Evolutionary conservation across 2,329 filamentous ascomycete species (phyloP), one percentile per base, ranked within the genome.

Genomic region (Diplocarpon rosae): DNA sequence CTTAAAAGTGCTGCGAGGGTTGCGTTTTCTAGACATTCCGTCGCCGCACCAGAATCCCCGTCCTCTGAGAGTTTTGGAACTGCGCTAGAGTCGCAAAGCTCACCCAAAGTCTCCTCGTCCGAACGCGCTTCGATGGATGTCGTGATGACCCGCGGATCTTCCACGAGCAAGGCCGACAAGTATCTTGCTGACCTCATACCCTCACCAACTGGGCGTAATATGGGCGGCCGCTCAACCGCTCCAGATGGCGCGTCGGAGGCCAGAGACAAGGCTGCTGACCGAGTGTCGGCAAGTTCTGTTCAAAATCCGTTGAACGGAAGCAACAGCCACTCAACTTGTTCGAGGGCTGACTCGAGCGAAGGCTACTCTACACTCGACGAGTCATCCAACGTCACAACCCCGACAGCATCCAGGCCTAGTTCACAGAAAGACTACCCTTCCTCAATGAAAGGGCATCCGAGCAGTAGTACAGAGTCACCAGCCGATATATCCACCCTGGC

Each of bases 351-450:
- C 41, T 59, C 57, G 16, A 59, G 57, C 32, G 57, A 58, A 29
- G 57, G 57, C n/a, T 56, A 56, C 34, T 52, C 54, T 5, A 52
- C 46, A 14, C 45, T 53, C 2, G 53, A 57, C 39, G 54, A 55
- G 28, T 50, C 47, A 28, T 57, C 58, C 6, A 58, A 52, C 38
- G 47, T 55, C 15, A 59, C 58, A 10, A 59, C 56, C 9, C 57
- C 57, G 28, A 51, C 46, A 17, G 48, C 45, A 6, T 60, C 58
- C 0, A 51, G 55, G 39, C 56, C 58, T 34, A 49, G 52, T 13
- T 58, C 58, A 7, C 45, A 52, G 24, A 54, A 55, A 39, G 53
- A 48, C 29, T 42, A 48, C n/a, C n/a, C n/a, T n/a, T 42, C 40
- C 16, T 27, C 28, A 5, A 17, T 28, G n/a, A 34, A 33, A 6